phyloP scores from a whole-genome alignment of 2,329 filamentous ascomycete genomes.

The Botrytis elliptica region DNA sequence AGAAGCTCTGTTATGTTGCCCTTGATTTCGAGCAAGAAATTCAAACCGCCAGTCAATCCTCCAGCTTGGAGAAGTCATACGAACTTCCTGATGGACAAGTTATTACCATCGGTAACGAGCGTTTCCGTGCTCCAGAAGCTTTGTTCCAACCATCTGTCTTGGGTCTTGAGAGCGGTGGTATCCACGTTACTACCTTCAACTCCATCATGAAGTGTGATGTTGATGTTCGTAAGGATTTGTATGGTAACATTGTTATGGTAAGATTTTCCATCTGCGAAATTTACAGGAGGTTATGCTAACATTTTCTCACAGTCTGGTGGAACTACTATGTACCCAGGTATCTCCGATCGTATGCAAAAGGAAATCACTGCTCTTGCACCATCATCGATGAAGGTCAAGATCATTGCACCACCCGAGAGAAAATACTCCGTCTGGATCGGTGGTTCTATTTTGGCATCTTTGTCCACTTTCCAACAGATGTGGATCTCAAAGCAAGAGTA shows the following conservation, averaged over 20 bases:
- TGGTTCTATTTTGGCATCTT: conserved; percentile 99
- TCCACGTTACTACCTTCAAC: conserved; percentile 99
- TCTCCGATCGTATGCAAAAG: conserved; percentile 99
- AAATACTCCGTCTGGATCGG: conserved; percentile 99
- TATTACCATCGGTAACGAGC: conserved; percentile 99
- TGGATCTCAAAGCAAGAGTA: conserved; percentile 99
- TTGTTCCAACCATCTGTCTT: conserved; percentile 99
- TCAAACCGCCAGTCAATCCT: conserved; percentile 98
- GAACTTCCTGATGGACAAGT: conserved; percentile 99
- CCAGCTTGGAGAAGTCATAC: conserved; percentile 99
- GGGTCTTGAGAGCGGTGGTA: conserved; percentile 97
- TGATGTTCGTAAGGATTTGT: conserved; percentile 99
- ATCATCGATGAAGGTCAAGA: conserved; percentile 99
- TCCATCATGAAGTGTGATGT: conserved; percentile 99
- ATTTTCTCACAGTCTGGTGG: conserved; percentile 76
- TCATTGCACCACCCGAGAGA: conserved; percentile 99
- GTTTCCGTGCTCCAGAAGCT: conserved; percentile 99
- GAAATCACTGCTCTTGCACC: conserved; percentile 99
- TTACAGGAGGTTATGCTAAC: conserved; percentile 25
- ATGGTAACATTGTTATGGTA: conserved; percentile 99
- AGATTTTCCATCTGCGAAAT: conserved; percentile 42
- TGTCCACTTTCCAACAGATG: conserved; percentile 99
- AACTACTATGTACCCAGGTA: conserved; percentile 99
- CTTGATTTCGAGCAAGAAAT: conserved; percentile 99
- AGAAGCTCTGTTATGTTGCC: conserved; percentile 99